Percentiles rank a stretch among this genome's conserved stretches.
phyloP scores from a whole-genome alignment of 345 rosid species.

The Luvunga scandens region DNA sequence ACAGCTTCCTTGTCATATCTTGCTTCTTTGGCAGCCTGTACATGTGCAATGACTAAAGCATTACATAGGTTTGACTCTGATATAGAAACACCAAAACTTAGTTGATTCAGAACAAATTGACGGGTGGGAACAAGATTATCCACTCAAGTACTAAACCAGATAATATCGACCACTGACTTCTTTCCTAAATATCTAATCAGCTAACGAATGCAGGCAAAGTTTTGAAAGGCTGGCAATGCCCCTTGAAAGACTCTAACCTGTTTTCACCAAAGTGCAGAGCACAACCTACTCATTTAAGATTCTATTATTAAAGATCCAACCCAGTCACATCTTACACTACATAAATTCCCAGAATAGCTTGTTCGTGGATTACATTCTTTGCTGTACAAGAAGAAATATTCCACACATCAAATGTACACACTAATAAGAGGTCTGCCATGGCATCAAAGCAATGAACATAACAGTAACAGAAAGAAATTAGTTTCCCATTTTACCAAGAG shows the following conservation, averaged over 20 bases:
- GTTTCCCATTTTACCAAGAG: neutral
- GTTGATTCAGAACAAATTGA: neutral
- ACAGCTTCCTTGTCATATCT: constrained; percentile 95
- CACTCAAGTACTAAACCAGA: neutral
- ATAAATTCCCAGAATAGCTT: neutral
- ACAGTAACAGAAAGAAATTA: neutral
- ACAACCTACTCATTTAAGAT: neutral
- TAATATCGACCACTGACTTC: neutral
- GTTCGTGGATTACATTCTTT: neutral
- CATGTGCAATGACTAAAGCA: constrained; percentile 17
- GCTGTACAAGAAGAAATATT: neutral
- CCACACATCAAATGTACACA: neutral
- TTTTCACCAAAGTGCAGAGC: neutral
- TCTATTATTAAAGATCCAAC: neutral
- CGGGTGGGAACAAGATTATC: neutral
- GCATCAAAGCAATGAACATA: neutral
- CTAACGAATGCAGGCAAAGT: neutral
- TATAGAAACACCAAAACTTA: neutral
- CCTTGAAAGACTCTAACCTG: neutral
- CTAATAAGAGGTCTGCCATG: neutral
- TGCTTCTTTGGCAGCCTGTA: constrained; percentile 94
- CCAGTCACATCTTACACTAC: neutral
- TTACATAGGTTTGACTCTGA: neutral
- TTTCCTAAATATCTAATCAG: neutral
- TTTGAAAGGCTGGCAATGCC: neutral